These are phyloP conservation scores for Spongiforma sp. DNA, from an alignment of 1,284 basidiomycete genomes.

Conservation along the genomic window DNA sequence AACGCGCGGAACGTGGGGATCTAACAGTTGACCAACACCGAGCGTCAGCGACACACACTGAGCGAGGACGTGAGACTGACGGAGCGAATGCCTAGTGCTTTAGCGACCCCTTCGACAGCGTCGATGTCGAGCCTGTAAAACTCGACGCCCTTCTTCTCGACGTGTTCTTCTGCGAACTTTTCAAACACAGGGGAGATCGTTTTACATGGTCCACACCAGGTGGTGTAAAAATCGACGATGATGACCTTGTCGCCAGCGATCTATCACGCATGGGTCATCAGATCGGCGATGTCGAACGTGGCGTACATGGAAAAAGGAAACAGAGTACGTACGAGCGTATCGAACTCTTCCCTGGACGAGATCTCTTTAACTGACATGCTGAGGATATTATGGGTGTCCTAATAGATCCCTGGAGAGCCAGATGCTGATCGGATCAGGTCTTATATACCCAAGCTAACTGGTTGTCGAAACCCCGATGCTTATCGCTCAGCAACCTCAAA, in stretches of 20 bases:
- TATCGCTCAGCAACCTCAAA: no score
- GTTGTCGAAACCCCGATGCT: no score
- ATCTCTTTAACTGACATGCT: slow-evolving; percentile 18
- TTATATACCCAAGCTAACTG: no score
- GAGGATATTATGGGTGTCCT: no score
- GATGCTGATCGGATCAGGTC: no score
- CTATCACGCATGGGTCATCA: slow-evolving; percentile 1
- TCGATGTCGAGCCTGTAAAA: slow-evolving; percentile 80
- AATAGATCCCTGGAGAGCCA: no score
- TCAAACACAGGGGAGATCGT: slow-evolving; percentile 72
- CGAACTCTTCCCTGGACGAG: slow-evolving; percentile 12
- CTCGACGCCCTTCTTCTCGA: slow-evolving; percentile 45
- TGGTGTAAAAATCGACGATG: slow-evolving; percentile 67
- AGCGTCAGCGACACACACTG: neutral
- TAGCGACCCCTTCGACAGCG: slow-evolving; percentile 40
- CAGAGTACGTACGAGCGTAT: slow-evolving; percentile 16
- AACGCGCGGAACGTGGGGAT: slow-evolving; percentile 82
- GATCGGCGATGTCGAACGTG: no score
- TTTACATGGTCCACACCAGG: slow-evolving; percentile 70
- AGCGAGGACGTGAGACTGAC: slow-evolving; percentile 35
- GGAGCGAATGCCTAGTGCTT: slow-evolving; percentile 60
- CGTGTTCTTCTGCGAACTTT: slow-evolving; percentile 44
- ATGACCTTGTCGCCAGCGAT: slow-evolving; percentile 41
- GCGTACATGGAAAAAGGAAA: neutral
- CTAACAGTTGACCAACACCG: slow-evolving; percentile 22